phyloP scores from a whole-genome alignment of 2,329 filamentous ascomycete species.

The Mycosphaerella sp. region DNA sequence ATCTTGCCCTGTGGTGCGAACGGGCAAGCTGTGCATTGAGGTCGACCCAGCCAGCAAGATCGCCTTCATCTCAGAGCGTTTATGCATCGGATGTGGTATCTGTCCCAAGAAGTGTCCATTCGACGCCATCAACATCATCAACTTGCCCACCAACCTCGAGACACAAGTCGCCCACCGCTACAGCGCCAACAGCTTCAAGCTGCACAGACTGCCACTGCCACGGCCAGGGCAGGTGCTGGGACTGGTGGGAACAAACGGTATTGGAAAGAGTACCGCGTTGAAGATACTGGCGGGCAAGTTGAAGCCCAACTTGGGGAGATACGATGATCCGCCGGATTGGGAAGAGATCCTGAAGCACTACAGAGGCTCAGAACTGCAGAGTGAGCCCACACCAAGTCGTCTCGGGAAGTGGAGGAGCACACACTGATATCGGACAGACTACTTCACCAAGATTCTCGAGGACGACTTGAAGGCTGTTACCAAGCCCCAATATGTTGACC shows the following conservation, averaged over 20 bases:
- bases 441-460: constrained; percentile 97
- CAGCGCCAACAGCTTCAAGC: constrained; percentile 99
- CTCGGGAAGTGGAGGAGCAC: constrained; percentile 15
- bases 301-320: constrained; percentile 93
- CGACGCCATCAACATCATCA: constrained; percentile 99
- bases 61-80: constrained; percentile 92
- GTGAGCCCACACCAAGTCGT: constrained; percentile 46
- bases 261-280: constrained; percentile 98
- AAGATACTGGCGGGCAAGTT: constrained; percentile 98
- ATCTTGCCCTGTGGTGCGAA: constrained; percentile 93
- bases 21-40: constrained; percentile 96
- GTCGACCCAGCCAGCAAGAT: constrained; percentile 83
- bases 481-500: constrained; percentile 98
- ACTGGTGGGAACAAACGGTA: constrained; percentile 98
- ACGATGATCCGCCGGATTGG: constrained; percentile 97
- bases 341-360: constrained; percentile 99
- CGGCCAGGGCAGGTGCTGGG: constrained; percentile 91
- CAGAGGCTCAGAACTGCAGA: constrained; percentile 94
- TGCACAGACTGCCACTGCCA: constrained; percentile 93
- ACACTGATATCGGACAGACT: constrained; percentile 54
- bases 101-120: constrained; percentile 99
- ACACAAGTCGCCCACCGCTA: constrained; percentile 97
- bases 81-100: constrained; percentile 98
- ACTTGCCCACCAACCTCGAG: constrained; percentile 98
- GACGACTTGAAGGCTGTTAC: constrained; percentile 96